Percentiles rank a stretch among this genome's conserved stretches.
phyloP scores from a whole-genome alignment of 2,329 filamentous ascomycete species.

The Penicillium sp. region DNA sequence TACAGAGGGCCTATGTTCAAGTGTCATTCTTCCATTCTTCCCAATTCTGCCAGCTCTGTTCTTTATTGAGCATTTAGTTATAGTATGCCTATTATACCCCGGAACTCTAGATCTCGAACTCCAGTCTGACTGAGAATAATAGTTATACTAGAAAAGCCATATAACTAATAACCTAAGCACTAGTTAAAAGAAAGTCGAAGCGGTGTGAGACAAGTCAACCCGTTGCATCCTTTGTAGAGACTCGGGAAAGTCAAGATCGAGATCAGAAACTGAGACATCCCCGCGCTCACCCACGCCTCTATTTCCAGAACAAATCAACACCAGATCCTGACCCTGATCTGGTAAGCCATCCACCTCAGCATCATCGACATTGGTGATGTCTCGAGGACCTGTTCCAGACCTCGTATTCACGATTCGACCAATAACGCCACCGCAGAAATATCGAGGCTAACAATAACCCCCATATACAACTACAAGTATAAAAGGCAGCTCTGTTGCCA shows the following conservation, averaged over 20 bases:
- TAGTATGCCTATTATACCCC: neutral
- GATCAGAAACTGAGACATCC: constrained; percentile 12
- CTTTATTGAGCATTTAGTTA: neutral
- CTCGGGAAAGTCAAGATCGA: constrained; percentile 1
- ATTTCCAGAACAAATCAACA: neutral
- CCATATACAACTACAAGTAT: neutral
- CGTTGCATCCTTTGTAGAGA: constrained; percentile 4
- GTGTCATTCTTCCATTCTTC: neutral
- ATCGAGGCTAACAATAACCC: neutral
- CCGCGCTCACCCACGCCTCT: neutral
- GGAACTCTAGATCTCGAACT: neutral
- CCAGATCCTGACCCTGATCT: constrained; percentile 3
- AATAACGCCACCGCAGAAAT: neutral
- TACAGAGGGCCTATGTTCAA: neutral
- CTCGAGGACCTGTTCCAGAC: constrained; percentile 17
- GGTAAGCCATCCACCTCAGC: constrained; percentile 6
- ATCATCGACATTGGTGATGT: constrained; percentile 14
- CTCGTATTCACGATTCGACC: constrained; percentile 24
- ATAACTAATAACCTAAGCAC: neutral
- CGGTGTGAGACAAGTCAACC: constrained; percentile 5
- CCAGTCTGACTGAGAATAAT: neutral
- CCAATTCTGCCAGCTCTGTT: neutral
- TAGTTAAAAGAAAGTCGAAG: neutral
- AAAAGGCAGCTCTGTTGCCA: constrained; percentile 1
- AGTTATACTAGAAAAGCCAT: neutral